These are phyloP conservation scores for Kazachstania kunashirensis DNA, from an alignment of 805 yeast species.

Conservation along the genomic window DNA sequence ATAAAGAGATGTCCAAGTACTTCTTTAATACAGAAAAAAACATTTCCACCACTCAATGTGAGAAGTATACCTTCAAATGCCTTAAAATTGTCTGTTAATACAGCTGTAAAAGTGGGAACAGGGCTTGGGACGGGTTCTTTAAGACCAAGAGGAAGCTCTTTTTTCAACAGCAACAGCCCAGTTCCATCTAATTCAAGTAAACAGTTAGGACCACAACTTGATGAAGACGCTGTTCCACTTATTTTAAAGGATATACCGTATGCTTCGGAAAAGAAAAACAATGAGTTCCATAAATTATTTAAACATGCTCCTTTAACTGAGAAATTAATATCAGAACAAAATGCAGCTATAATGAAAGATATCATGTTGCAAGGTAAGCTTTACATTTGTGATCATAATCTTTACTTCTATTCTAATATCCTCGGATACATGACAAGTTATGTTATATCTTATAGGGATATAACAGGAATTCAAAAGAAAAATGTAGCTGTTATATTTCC, in stretches of 20 bases:
- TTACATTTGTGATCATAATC: slow-evolving; percentile 44
- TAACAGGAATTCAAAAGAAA: slow-evolving; percentile 54
- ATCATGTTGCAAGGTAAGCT: slow-evolving; percentile 59
- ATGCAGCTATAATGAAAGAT: slow-evolving; percentile 59
- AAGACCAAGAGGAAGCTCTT: neutral
- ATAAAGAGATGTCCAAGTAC: no score
- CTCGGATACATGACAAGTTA: slow-evolving; percentile 58
- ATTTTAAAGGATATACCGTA: slow-evolving; percentile 14
- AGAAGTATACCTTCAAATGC: slow-evolving; percentile 1
- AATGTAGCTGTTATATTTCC: slow-evolving; percentile 61
- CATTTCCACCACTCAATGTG: neutral
- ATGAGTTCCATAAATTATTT: slow-evolving; percentile 51
- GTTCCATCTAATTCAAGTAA: no score
- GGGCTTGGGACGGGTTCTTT: slow-evolving; percentile 4
- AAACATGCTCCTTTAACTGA: slow-evolving; percentile 35
- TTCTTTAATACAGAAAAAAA: neutral
- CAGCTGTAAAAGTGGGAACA: slow-evolving; percentile 8
- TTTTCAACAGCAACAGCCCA: neutral
- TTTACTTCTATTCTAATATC: slow-evolving; percentile 58
- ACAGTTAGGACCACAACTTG: neutral
- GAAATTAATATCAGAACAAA: slow-evolving; percentile 47
- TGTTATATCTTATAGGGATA: slow-evolving; percentile 48
- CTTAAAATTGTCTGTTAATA: slow-evolving; percentile 11
- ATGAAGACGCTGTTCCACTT: neutral
- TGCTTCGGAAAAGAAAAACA: slow-evolving; percentile 44